Evolutionary conservation across 2,329 filamentous ascomycete species (phyloP), one percentile per base, ranked within the genome.

Genomic region (Nemania diffusa): DNA sequence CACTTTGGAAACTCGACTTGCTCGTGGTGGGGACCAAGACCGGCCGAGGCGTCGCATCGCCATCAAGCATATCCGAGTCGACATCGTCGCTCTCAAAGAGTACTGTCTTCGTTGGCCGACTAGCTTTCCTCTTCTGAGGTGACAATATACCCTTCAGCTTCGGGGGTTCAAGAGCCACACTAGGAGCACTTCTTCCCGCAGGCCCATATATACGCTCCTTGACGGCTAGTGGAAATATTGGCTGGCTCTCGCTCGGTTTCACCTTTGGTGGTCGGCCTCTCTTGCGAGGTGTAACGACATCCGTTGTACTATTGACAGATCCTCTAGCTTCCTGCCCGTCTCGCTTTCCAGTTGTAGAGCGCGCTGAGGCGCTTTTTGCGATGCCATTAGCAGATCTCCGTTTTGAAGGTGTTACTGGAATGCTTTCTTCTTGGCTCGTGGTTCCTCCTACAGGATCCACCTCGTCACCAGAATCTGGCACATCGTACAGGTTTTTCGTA

Each of bases 71-170:
- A 52, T 87, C 85, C 11, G 80, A 79, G 48, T 74, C 70, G 27
- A 76, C 68, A 9, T 70, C 71, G 40, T 73, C 70, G 13, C 62
- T 68, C 27, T 69, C 65, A 72, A 90, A 90, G 0, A 81, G 84
- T 15, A 90, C 88, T 69, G 78, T 89, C 76, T 90, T 90, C 15
- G 78, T 81, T 57, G 79, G 70, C 73, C 81, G 77, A 44, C 75
- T 76, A 8, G 66, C 69, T 50, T 73, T 78, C 65, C 81, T 83
- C 75, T 84, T 87, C 20, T 80, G 81, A 3, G 88, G 87, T 2
- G 85, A 85, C 48, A 89, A 74, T 62, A 90, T 90, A 7, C 87
- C 82, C 73, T 85, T 88, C 9, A 85, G 81, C n/a, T 69, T 66
- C 3, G 75, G 71, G 22, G 64, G 48, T 24, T 60, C 52, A 13